Evolutionary conservation across 2,329 filamentous ascomycete genomes (phyloP).

Genomic region (Epichloe sibirici): DNA sequence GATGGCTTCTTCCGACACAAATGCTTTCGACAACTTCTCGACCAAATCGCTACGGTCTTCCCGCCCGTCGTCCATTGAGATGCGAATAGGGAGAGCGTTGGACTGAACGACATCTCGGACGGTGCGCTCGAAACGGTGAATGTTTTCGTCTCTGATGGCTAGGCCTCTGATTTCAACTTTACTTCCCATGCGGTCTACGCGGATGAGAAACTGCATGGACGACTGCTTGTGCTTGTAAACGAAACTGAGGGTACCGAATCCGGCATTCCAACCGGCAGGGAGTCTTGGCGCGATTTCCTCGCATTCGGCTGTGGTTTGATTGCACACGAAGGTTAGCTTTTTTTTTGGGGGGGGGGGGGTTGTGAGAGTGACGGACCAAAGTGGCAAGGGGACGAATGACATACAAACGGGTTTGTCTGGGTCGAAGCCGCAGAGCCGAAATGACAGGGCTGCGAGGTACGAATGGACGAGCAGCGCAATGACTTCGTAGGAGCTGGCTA

Average conservation of each 20-base stretch:
- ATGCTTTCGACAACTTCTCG: constrained; percentile 45
- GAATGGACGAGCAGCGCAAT: constrained; percentile 76
- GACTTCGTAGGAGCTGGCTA: constrained; percentile 67
- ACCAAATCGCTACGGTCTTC: constrained; percentile 39
- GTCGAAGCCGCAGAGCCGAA: constrained; percentile 69
- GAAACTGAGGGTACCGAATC: constrained; percentile 61
- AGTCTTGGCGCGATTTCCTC: constrained; percentile 48
- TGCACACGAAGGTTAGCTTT: neutral
- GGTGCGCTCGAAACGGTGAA: constrained; percentile 62
- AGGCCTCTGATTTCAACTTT: constrained; percentile 78
- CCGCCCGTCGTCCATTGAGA: constrained; percentile 29
- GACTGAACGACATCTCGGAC: constrained; percentile 61
- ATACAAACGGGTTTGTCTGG: constrained; percentile 67
- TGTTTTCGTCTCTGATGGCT: constrained; percentile 68
- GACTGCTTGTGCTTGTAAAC: constrained; percentile 80
- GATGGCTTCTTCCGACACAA: constrained; percentile 61
- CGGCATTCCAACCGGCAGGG: constrained; percentile 68
- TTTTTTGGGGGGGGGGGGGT: no score
- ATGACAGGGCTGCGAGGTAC: constrained; percentile 68
- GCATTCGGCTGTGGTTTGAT: constrained; percentile 28
- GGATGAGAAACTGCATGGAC: constrained; percentile 71
- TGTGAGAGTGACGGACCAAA: neutral
- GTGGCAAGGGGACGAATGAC: constrained; percentile 7
- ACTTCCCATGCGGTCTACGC: constrained; percentile 66
- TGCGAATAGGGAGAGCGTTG: constrained; percentile 41